Evolutionary conservation across 2,329 filamentous ascomycete genomes (phyloP).

Genomic region (Alternaria postmessia): DNA sequence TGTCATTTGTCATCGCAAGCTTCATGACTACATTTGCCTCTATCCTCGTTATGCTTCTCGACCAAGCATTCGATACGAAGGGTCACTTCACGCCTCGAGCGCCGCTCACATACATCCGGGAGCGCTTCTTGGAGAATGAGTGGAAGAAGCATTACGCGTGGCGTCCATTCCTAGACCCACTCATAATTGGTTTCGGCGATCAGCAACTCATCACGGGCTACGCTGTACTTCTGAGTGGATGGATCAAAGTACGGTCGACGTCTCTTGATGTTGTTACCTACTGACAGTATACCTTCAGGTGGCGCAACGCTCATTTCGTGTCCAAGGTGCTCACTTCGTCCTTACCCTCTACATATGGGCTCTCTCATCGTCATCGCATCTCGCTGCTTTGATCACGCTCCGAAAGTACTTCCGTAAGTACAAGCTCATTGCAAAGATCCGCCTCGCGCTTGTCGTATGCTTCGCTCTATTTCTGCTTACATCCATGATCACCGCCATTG

Average conservation of each 20-base stretch:
- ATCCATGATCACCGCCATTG: constrained; percentile 39
- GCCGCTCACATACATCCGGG: constrained; percentile 35
- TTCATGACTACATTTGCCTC: constrained; percentile 41
- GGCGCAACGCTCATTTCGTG: constrained; percentile 33
- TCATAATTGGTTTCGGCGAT: constrained; percentile 43
- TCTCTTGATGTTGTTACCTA: not conserved
- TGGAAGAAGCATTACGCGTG: constrained; percentile 43
- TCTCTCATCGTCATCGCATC: constrained; percentile 42
- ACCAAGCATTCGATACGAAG: constrained; percentile 39
- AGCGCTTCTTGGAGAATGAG: constrained; percentile 34
- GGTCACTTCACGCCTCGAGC: constrained; percentile 30
- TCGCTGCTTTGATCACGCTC: constrained; percentile 43
- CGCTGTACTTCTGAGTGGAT: constrained; percentile 42
- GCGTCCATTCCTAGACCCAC: constrained; percentile 41
- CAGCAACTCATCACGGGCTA: constrained; percentile 46
- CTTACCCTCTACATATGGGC: constrained; percentile 44
- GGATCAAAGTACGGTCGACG: constrained; percentile 35
- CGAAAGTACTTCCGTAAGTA: constrained; percentile 43
- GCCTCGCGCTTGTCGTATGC: constrained; percentile 36
- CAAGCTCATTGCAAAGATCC: constrained; percentile 38
- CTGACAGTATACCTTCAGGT: constrained; percentile 24
- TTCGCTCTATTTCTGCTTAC: constrained; percentile 39
- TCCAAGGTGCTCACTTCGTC: constrained; percentile 43
- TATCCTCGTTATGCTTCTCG: constrained; percentile 44
- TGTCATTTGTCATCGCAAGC: constrained; percentile 42